Conservation (phyloP, 805 yeast genomes). For the Suhomyces kilbournensis region DNA sequence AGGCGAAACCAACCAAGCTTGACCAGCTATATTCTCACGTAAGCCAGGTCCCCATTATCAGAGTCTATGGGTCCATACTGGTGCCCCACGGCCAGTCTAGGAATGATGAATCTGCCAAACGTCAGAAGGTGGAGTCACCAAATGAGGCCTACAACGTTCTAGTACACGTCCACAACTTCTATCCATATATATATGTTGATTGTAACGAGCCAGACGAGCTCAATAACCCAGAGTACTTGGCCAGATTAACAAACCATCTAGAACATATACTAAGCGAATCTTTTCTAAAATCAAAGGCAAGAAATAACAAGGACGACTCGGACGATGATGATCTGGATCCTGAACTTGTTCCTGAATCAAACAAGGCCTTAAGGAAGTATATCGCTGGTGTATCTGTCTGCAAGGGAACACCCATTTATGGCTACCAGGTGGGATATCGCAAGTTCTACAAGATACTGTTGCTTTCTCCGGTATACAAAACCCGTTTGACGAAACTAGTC, state of each 20-base stretch:
- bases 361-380: slow-evolving; percentile 28
- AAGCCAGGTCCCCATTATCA: slow-evolving; percentile 64
- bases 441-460: slow-evolving; percentile 67
- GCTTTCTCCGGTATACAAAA: slow-evolving; percentile 56
- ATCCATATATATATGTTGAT: slow-evolving; percentile 74
- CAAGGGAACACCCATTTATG: slow-evolving; percentile 80
- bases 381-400: slow-evolving; percentile 63
- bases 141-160: slow-evolving; percentile 24
- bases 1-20: slow-evolving; percentile 48
- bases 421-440: slow-evolving; percentile 66
- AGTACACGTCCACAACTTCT: slow-evolving; percentile 79
- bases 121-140: slow-evolving; percentile 1
- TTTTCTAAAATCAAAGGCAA: slow-evolving; percentile 21
- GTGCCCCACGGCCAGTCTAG: slow-evolving; percentile 29
- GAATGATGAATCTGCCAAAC: neutral
- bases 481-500: slow-evolving; percentile 50
- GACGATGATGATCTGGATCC: slow-evolving; percentile 4
- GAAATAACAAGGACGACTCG: slow-evolving; percentile 8
- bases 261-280: slow-evolving; percentile 45
- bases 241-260: slow-evolving; percentile 38
- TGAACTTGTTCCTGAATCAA: neutral
- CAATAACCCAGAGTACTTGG: slow-evolving; percentile 27
- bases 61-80: slow-evolving; percentile 71
- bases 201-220: slow-evolving; percentile 43
- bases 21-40: slow-evolving; percentile 45